Conservation (phyloP, 164 flowering plant genomes). For the Kingdonia uniflora region DNA sequence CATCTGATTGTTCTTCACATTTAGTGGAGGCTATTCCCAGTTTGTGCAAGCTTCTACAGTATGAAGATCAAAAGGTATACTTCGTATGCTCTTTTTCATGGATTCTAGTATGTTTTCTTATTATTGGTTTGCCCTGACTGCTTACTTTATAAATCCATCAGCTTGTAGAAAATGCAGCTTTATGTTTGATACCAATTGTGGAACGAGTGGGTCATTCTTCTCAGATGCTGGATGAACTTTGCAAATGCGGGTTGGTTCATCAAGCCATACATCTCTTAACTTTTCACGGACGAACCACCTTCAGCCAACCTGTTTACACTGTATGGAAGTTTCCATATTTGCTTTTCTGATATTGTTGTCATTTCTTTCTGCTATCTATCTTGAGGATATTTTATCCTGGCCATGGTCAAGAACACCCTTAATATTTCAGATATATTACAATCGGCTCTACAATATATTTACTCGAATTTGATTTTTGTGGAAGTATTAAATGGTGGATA, state of each 20-base stretch:
- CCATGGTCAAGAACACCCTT: too few species aligned
- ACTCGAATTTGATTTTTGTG: too few species aligned
- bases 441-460: too few species aligned
- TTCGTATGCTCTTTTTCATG: constrained; percentile 2
- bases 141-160: constrained; percentile 14
- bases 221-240: constrained; percentile 57
- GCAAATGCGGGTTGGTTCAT: constrained; percentile 62
- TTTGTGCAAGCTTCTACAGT: constrained; percentile 76
- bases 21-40: constrained; percentile 79
- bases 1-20: constrained; percentile 44
- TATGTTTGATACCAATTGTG: constrained; percentile 59
- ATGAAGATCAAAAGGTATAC: constrained; percentile 76
- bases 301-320: constrained; percentile 40
- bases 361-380: background rate
- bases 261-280: constrained; percentile 49
- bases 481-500: too few species aligned
- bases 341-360: background rate
- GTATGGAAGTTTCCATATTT: constrained; percentile 29
- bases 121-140: too few species aligned
- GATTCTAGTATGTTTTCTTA: too few species aligned
- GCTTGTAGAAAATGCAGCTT: constrained; percentile 73
- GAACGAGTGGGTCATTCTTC: constrained; percentile 38
- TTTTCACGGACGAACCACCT: constrained; percentile 39
- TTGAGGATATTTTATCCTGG: too few species aligned
- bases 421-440: too few species aligned